Evolutionary conservation across 78 protist genomes (phyloP), one percentile per base, ranked within the genome.

Genomic region (Dictyostelium citrinum): DNA sequence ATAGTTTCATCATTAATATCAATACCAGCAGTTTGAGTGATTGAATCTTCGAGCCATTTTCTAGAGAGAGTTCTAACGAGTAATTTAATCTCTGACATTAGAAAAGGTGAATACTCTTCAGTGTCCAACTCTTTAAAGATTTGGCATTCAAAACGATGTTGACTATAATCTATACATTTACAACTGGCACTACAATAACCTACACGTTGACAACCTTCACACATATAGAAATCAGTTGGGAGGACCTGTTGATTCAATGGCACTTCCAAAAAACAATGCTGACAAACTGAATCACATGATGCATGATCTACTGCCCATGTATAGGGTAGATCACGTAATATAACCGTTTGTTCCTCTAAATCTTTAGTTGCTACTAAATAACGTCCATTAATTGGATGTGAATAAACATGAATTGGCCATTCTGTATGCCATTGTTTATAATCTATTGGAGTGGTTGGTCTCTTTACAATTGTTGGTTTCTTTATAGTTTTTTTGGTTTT

Each of bases 271-370:
- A 88, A 88, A 46, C 93, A 88, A 22, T 88, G 93, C 46, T 88
- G 93, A 64, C 93, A 88, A 6, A 88, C 93, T 64, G 81, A 67
- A 29, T 88, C 31, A 35, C 61, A 77, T 3, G 85, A 27, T 9
- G 83, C 51, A 27, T 58, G 82, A 72, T 88, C 93, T 1, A 88
- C 93, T 1, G 85, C 93, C 93, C 93, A 88, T n/a, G 82, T 79
- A 24, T 88, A 88, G 5, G 93, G 93, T 1, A 88, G 80, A 33
- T 88, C 93, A 7, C 49, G 64, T 24, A 88, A 29, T 10, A 88
- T 76, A 0, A 88, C 93, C 0, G 80, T 78, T 16, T 45, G 43
- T 43, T 78, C 82, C 1, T 78, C 93, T 24, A 88, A n/a, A 46
- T 88, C 93, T 6, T 67, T 78, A 2, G 93, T 88, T 14, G 85